A percentile compares a stretch with the other conserved stretches of the same genome.
Evolutionary conservation across 2,329 filamentous ascomycete species (phyloP).

Genomic region (Ceratocystis colombiana): DNA sequence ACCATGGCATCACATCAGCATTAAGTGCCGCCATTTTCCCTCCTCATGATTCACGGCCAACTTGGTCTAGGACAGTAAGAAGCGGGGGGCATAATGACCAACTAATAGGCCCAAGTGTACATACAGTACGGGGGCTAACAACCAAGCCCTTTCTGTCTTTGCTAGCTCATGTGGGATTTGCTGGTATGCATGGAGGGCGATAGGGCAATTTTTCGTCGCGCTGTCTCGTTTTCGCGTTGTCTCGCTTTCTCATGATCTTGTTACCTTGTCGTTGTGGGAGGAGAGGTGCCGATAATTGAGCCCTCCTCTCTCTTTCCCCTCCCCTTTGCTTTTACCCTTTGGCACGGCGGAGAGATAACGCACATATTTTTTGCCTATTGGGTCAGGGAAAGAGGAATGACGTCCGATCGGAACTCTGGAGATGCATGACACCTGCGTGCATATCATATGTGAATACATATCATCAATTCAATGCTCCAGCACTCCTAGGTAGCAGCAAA

Average conservation of each 20-base stretch:
- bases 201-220: neutral
- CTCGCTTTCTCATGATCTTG: neutral
- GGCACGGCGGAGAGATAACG: neutral
- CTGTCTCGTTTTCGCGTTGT: neutral
- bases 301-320: neutral
- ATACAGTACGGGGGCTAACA: too few species aligned
- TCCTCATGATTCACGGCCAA: conserved; percentile 3
- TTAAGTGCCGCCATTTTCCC: neutral
- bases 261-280: too few species aligned
- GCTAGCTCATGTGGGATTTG: neutral
- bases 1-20: neutral
- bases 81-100: neutral
- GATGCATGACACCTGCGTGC: too few species aligned
- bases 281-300: too few species aligned
- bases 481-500: too few species aligned
- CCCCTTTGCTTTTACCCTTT: neutral
- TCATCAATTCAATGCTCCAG: too few species aligned
- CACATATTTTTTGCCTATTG: neutral
- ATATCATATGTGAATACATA: too few species aligned
- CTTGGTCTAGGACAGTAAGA: neutral
- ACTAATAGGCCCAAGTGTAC: too few species aligned
- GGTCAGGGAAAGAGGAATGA: neutral
- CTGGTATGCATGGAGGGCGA: neutral
- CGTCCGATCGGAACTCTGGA: too few species aligned
- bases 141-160: neutral